Conservation (phyloP, 2,329 filamentous ascomycete species). For the Diplodia corticola region DNA sequence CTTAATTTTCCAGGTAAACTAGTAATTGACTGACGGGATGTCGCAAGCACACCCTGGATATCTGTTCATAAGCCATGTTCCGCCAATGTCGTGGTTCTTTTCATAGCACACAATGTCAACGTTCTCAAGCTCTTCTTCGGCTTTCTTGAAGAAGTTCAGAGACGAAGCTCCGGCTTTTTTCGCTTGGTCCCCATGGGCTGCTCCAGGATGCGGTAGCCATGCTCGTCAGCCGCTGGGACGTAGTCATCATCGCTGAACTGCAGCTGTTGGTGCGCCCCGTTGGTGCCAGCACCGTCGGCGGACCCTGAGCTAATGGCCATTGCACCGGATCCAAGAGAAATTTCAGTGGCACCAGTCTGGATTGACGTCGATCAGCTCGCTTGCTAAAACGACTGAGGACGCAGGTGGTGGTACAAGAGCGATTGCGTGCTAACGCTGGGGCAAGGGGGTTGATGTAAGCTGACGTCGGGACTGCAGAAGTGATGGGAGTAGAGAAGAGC, state of each 20-base stretch:
- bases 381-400: not conserved
- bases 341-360: not conserved
- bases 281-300: not conserved
- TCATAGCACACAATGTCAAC: conserved; percentile 52
- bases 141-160: conserved; percentile 49
- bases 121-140: conserved; percentile 46
- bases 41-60: conserved; percentile 48
- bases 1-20: conserved; percentile 45
- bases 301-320: not conserved
- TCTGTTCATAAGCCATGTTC: conserved; percentile 50
- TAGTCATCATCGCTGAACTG: not conserved
- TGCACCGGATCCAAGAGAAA: not conserved
- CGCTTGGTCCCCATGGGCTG: conserved; percentile 46
- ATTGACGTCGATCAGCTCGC: not conserved
- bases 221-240: conserved; percentile 38
- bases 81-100: conserved; percentile 49
- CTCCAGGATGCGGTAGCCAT: conserved; percentile 46
- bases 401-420: not conserved
- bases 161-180: conserved; percentile 48
- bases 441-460: conserved; percentile 8
- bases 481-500: not conserved
- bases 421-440: not conserved
- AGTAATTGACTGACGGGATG: conserved; percentile 49
- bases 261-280: not conserved
- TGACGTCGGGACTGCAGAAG: not conserved